Base-by-base conservation (phyloP, 352 stramenopile genomes). In the Thalassiosira allenii region DNA sequence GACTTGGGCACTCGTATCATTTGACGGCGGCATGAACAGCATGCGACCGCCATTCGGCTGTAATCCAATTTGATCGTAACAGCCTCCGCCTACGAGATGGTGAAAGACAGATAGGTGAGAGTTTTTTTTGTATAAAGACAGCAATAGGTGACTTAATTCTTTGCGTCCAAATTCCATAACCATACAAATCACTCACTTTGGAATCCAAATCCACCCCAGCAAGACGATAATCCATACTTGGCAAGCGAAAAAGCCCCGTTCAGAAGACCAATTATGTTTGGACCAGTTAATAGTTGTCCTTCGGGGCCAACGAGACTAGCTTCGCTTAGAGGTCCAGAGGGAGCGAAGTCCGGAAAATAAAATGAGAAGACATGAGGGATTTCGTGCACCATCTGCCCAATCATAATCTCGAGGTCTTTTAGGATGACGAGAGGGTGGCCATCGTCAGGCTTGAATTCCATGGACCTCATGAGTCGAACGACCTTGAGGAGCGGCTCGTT, bases 341-440 rank as follows among this genome's bases (percentile, higher is more conserved):
- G 52, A n/a, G 40, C 25, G 52, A 69, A 89, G 29, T 86, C 75
- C 17, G 87, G 85, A 5, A 79, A 40, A 43, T 84, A 91, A 59
- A 88, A 93, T 25, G 44, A 77, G 49, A 93, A 93, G 9, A 93
- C 88, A 30, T 52, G 84, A 25, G 72, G 85, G 30, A 84, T 83
- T 32, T 84, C 52, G 34, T 90, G 70, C 11, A 81, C 79, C 20
- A 62, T 51, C 34, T 88, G 77, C 4, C 73, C 53, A 64, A 84
- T 81, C 65, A 84, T 41, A 20, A 83, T 86, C 56, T 90, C 84
- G 17, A 74, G 71, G 11, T 56, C 6, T 14, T 67, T 40, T 58
- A 78, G 62, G 33, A 68, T 62, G 17, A 74, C 12, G 0, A 79
- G 40, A 44, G 44, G 44, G 9, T 75, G 14, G 30, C 76, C 52